Evolutionary conservation across 768 basidiomycete genomes (phyloP).

Genomic region (Naganishia vaughanmartiniae): DNA sequence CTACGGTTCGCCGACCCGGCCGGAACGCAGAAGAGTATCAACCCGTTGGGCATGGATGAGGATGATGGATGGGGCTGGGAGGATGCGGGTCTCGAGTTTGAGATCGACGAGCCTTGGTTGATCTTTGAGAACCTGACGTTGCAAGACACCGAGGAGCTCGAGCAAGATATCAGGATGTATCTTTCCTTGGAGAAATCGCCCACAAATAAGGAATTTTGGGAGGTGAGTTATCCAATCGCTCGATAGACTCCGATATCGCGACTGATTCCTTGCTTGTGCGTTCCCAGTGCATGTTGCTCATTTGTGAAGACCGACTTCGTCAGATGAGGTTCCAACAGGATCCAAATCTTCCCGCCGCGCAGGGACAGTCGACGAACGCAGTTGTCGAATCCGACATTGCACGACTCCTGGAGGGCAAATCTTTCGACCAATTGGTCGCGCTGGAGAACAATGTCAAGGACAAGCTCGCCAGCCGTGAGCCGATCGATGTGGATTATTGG

Average conservation of each 20-base stretch:
- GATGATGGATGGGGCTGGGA: conserved; percentile 66
- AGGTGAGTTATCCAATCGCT: conserved; percentile 57
- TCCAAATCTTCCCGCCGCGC: conserved; percentile 46
- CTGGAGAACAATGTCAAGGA: conserved; percentile 82
- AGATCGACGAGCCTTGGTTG: conserved; percentile 96
- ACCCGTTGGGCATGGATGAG: conserved; percentile 55
- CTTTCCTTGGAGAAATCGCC: conserved; percentile 78
- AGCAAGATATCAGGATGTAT: conserved; percentile 91
- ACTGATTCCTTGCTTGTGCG: conserved; percentile 24
- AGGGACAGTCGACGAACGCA: conserved; percentile 40
- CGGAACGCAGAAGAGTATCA: conserved; percentile 55
- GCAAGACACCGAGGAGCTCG: conserved; percentile 85
- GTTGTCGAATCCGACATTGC: conserved; percentile 84
- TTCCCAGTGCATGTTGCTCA: conserved; percentile 88
- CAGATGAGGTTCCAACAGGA: conserved; percentile 62
- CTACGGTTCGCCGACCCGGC: conserved; percentile 75
- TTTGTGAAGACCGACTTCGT: conserved; percentile 86
- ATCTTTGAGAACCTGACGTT: conserved; percentile 91
- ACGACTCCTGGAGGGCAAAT: conserved; percentile 75
- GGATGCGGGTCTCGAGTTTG: conserved; percentile 89
- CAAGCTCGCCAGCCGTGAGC: conserved; percentile 87
- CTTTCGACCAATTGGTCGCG: conserved; percentile 74
- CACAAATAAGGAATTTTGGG: conserved; percentile 94
- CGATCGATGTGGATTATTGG: conserved; percentile 97
- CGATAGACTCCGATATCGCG: conserved; percentile 38